phyloP scores from a whole-genome alignment of 768 basidiomycete species.

The Trametes villosa region DNA sequence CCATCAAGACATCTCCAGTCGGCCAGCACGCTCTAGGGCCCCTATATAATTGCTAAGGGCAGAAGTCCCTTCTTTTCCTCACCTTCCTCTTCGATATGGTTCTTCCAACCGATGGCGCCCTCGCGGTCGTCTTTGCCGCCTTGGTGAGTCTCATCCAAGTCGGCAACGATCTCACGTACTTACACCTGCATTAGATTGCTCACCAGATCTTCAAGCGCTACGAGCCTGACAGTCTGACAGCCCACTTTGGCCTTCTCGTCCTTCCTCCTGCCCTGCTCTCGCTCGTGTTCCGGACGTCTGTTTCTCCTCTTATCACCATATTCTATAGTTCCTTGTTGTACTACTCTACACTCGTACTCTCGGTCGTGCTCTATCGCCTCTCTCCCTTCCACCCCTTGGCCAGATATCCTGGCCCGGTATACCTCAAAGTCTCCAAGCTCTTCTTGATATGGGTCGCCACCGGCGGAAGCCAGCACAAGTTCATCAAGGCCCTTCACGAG shows the following conservation, averaged over 20 bases:
- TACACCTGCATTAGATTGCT: not conserved
- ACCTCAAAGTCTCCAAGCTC: slow-evolving; percentile 26
- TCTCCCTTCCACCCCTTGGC: slow-evolving; percentile 33
- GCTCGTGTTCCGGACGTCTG: not conserved
- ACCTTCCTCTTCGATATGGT: no score
- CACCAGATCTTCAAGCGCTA: slow-evolving; percentile 15
- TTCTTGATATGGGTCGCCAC: slow-evolving; percentile 12
- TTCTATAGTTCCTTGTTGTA: no score
- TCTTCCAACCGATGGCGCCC: no score
- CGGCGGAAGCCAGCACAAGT: slow-evolving; percentile 23
- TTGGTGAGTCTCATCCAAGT: no score
- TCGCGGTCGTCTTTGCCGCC: no score
- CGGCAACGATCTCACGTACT: no score
- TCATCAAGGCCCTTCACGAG: slow-evolving; percentile 24
- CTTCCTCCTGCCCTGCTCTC: not conserved
- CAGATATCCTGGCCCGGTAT: slow-evolving; percentile 29
- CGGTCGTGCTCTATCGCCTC: slow-evolving; percentile 29
- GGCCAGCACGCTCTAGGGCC: no score
- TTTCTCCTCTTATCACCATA: no score
- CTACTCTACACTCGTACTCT: slow-evolving; percentile 15
- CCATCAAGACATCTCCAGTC: no score
- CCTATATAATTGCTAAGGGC: no score
- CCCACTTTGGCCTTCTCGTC: not conserved
- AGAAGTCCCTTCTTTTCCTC: no score
- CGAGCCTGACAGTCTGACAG: slow-evolving; percentile 2